Evolutionary conservation across 495 filamentous ascomycete species (phyloP).

Genomic region (Hypoxylon fragiforme): DNA sequence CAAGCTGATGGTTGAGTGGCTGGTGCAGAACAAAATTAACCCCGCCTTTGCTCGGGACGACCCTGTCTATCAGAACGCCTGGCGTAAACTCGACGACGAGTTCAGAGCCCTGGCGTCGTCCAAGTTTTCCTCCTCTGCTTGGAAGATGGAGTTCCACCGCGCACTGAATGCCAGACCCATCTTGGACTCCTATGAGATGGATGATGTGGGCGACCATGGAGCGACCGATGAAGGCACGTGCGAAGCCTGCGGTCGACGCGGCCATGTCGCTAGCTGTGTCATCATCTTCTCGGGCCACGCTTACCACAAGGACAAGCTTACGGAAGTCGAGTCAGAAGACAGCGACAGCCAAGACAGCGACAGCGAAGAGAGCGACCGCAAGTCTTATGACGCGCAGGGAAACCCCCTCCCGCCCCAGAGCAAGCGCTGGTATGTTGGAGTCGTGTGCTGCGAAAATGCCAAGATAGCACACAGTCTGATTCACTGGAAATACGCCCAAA

Average conservation of each 20-base stretch:
- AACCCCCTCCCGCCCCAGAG: conserved; percentile 38
- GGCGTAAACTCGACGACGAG: conserved; percentile 74
- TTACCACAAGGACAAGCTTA: conserved; percentile 70
- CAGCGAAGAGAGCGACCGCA: conserved; percentile 39
- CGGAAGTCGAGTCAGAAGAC: conserved; percentile 58
- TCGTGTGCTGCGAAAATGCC: conserved; percentile 66
- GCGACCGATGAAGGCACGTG: conserved; percentile 51
- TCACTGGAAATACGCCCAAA: conserved; percentile 77
- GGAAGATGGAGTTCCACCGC: conserved; percentile 67
- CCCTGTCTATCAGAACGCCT: conserved; percentile 68
- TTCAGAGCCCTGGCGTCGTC: conserved; percentile 67
- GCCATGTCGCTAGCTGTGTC: conserved; percentile 65
- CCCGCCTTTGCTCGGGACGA: conserved; percentile 70
- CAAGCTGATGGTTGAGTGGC: conserved; percentile 78
- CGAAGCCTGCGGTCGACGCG: conserved; percentile 74
- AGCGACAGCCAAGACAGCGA: conserved; percentile 42
- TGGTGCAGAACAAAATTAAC: conserved; percentile 72
- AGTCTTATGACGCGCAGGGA: conserved; percentile 41
- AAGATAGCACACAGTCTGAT: conserved; percentile 67
- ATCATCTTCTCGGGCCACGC: conserved; percentile 68
- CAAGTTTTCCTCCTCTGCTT: conserved; percentile 73
- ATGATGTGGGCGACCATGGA: neutral
- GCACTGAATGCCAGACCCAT: conserved; percentile 68
- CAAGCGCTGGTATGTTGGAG: conserved; percentile 46
- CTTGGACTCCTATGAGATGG: conserved; percentile 40